A percentile compares a stretch with the other conserved stretches of the same genome.
phyloP scores from a whole-genome alignment of 2,329 filamentous ascomycete genomes.

The Exophiala dermatitidis region DNA sequence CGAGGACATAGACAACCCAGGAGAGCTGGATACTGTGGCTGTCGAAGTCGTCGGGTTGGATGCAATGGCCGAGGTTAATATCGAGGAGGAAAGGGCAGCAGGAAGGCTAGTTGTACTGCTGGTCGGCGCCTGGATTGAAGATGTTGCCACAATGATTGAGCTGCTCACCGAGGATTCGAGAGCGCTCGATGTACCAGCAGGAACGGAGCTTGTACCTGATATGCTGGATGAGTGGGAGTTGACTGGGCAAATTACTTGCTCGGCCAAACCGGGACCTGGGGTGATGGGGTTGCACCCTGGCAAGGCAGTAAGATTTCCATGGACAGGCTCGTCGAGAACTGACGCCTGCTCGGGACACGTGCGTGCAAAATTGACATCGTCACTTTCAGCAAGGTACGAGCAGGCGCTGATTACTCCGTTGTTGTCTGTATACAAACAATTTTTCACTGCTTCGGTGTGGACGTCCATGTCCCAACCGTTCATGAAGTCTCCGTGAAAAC shows the following conservation, averaged over 20 bases:
- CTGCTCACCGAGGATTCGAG: neutral
- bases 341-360: conserved; percentile 44
- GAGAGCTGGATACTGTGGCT: neutral
- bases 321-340: conserved; percentile 32
- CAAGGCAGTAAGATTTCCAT: conserved; percentile 23
- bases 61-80: neutral
- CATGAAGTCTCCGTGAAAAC: conserved; percentile 58
- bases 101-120: neutral
- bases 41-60: neutral
- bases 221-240: conserved; percentile 1
- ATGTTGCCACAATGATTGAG: neutral
- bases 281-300: conserved; percentile 29
- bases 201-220: conserved; percentile 2
- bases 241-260: conserved; percentile 14
- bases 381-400: conserved; percentile 46
- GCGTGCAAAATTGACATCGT: conserved; percentile 47
- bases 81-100: neutral
- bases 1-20: neutral
- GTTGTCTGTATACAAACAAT: conserved; percentile 52
- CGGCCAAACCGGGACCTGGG: conserved; percentile 31
- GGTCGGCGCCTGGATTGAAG: neutral
- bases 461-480: conserved; percentile 62
- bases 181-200: neutral
- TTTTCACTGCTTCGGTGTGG: conserved; percentile 60
- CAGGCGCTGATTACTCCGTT: conserved; percentile 54